Conservation (phyloP, 306 rosid genomes). For the Coriaria nepalensis region DNA sequence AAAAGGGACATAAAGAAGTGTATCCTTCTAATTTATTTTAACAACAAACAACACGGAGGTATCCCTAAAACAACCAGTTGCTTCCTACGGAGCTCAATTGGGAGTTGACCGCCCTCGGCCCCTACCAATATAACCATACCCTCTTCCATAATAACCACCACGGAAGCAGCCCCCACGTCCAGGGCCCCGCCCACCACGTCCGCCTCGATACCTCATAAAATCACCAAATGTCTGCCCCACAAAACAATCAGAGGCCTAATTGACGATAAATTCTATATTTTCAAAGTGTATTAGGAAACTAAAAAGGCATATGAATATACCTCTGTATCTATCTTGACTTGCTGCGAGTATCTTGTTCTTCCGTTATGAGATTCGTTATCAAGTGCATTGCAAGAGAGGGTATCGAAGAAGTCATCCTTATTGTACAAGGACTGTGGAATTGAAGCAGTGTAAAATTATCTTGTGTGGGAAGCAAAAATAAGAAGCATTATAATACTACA, state of each 20-base stretch:
- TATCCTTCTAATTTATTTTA: too few species aligned
- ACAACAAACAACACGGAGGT: too few species aligned
- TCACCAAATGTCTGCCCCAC: constrained; percentile 78
- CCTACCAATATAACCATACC: constrained; percentile 51
- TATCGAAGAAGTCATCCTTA: constrained; percentile 87
- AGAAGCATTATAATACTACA: neutral
- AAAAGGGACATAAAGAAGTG: too few species aligned
- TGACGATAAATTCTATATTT: constrained; percentile 9
- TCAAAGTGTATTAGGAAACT: neutral
- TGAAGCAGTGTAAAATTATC: constrained; percentile 8
- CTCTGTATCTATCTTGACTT: constrained; percentile 78
- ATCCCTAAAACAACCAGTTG: neutral
- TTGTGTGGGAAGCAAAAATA: constrained; percentile 9
- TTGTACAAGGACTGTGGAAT: constrained; percentile 55
- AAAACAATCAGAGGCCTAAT: constrained; percentile 16
- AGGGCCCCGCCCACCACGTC: constrained; percentile 66
- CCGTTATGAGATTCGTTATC: constrained; percentile 49
- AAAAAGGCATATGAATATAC: constrained; percentile 19
- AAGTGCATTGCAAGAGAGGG: constrained; percentile 42
- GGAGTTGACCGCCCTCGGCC: constrained; percentile 63
- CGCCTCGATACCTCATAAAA: constrained; percentile 62
- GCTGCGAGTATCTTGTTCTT: constrained; percentile 71
- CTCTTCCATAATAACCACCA: constrained; percentile 76
- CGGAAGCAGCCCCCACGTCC: constrained; percentile 61
- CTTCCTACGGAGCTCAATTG: constrained; percentile 20